Evolutionary conservation across 306 rosid genomes (phyloP), one percentile per base, ranked within the genome.

Genomic region (Comarum palustre): DNA sequence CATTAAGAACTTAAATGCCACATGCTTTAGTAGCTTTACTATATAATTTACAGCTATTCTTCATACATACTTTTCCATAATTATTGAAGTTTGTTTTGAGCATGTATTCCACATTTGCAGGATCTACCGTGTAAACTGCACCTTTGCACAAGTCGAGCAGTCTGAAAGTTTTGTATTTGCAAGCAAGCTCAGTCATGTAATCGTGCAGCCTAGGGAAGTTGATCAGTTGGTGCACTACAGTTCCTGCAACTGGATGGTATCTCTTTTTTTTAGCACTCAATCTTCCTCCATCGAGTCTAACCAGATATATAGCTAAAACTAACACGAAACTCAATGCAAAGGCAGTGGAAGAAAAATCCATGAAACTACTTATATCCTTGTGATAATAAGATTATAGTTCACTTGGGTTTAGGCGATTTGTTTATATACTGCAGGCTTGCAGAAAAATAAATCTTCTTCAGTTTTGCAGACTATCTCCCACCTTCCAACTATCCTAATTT

Each of bases 31-130:
- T n/a, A n/a, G n/a, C n/a, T n/a, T 3, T 47, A 9, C 19, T 47
- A 47, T 47, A 15, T 1, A 47, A n/a, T 15, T 14, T 15, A 6
- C 17, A 24, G 41, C 41, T 36, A 36, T 36, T 36, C 59, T 7
- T 52, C 29, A 8, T 6, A 36, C 41, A 52, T 52, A 19, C 68
- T 78, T 39, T 79, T 62, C 82, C 78, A 39, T 73, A 73, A 55
- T 73, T 79, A 10, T 69, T 4, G 31, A 79, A 79, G 73, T 73
- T 79, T 2, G 66, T 79, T 48, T 79, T 79, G 69, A 79, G 78
- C 17, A 79, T 69, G 15, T 79, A 79, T 36, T 79, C 78, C 4
- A 73, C 71, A 39, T 67, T 73, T 45, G 69, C 71, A 73, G 82
- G 78, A 20, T 79, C 78, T 24, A 66, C 25, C 6, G 82, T 68